These are phyloP conservation scores for Clonostachys rosea DNA, from an alignment of 2,329 filamentous ascomycete genomes.

Conservation along the genomic window DNA sequence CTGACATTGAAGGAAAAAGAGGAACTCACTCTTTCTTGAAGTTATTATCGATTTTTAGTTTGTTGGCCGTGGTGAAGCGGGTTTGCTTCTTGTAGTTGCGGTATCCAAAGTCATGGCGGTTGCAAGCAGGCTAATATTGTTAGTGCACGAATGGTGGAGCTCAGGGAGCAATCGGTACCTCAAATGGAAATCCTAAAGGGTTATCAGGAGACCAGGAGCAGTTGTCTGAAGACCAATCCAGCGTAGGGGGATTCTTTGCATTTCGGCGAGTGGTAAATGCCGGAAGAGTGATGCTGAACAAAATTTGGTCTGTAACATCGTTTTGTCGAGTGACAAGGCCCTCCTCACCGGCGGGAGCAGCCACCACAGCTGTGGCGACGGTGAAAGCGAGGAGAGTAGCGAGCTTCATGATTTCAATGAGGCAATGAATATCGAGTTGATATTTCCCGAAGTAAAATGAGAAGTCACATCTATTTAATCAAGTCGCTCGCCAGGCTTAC, in stretches of 20 bases:
- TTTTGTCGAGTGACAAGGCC: slow-evolving; percentile 1
- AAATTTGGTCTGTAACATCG: slow-evolving; percentile 29
- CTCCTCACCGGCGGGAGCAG: not conserved
- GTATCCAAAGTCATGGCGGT: slow-evolving; percentile 17
- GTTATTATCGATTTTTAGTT: slow-evolving; percentile 18
- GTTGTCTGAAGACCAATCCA: slow-evolving; percentile 27
- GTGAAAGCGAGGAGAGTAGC: not conserved
- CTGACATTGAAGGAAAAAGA: not conserved
- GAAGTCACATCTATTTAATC: too few species aligned
- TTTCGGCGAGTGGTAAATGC: slow-evolving; percentile 28
- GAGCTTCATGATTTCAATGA: slow-evolving; percentile 1
- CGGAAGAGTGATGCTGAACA: slow-evolving; percentile 31
- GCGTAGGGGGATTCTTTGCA: slow-evolving; percentile 21
- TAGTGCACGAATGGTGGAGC: not conserved
- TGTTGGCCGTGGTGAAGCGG: slow-evolving; percentile 4
- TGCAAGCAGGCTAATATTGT: slow-evolving; percentile 5
- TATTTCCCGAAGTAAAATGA: too few species aligned
- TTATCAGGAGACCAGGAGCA: slow-evolving; percentile 29
- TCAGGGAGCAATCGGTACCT: not conserved
- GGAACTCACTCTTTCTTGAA: slow-evolving; percentile 27
- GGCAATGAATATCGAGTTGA: too few species aligned
- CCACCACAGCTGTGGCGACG: slow-evolving; percentile 1
- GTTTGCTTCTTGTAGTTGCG: slow-evolving; percentile 26
- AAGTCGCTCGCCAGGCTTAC: too few species aligned
- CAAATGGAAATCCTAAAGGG: slow-evolving; percentile 28